Conservation (phyloP, 768 basidiomycete species). For the Psilocybe sp. region DNA sequence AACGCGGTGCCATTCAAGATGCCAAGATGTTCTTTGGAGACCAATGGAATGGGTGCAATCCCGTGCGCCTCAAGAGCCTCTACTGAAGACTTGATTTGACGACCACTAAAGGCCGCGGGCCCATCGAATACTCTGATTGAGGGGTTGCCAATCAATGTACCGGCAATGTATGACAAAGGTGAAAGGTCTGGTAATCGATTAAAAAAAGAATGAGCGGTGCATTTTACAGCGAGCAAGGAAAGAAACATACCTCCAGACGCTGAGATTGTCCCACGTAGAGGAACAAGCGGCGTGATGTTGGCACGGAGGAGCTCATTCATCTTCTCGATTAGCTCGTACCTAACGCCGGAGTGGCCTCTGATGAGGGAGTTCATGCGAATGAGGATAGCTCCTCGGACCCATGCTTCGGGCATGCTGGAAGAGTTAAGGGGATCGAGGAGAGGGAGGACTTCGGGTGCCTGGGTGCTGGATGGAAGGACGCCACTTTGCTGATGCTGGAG, state of each 20-base stretch:
- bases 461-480: constrained; percentile 59
- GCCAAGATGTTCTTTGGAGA: constrained; percentile 77
- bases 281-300: constrained; percentile 74
- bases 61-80: constrained; percentile 59
- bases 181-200: constrained; percentile 50
- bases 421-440: constrained; percentile 67
- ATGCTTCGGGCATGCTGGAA: constrained; percentile 78
- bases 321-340: constrained; percentile 76
- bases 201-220: constrained; percentile 11
- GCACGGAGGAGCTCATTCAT: constrained; percentile 61
- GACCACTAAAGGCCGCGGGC: constrained; percentile 43
- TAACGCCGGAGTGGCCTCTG: constrained; percentile 84
- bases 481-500: constrained; percentile 82
- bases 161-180: constrained; percentile 82
- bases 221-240: constrained; percentile 2
- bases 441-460: constrained; percentile 53
- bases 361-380: constrained; percentile 88
- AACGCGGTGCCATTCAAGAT: constrained; percentile 86
- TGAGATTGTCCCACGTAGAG: constrained; percentile 74
- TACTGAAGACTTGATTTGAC: constrained; percentile 48
- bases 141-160: constrained; percentile 75
- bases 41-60: constrained; percentile 63
- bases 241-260: constrained; percentile 66
- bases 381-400: constrained; percentile 86
- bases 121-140: constrained; percentile 71